Conservation (phyloP, 2,329 filamentous ascomycete genomes). For the Neonectria punicea region DNA sequence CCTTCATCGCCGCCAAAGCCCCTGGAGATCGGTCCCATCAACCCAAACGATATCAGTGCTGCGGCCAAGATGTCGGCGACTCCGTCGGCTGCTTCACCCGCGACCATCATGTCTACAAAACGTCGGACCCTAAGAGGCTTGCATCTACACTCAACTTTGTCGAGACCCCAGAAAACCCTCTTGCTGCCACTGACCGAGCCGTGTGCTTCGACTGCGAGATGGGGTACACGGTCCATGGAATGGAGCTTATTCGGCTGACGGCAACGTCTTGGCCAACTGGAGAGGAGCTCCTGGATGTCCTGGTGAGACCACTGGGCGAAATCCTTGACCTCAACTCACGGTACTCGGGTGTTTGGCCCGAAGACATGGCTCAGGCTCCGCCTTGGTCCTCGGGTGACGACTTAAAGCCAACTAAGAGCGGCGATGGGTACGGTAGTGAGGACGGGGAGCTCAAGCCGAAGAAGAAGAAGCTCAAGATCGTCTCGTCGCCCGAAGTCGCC, state of each 20-base stretch:
- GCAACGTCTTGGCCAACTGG: slow-evolving; percentile 88
- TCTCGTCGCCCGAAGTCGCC: slow-evolving; percentile 78
- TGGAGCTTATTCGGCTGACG: slow-evolving; percentile 91
- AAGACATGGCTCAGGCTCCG: slow-evolving; percentile 77
- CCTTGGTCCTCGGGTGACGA: slow-evolving; percentile 56
- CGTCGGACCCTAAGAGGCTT: slow-evolving; percentile 78
- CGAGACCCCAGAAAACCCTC: slow-evolving; percentile 75
- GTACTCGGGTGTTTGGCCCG: slow-evolving; percentile 86
- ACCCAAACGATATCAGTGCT: slow-evolving; percentile 79
- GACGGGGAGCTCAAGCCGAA: slow-evolving; percentile 41
- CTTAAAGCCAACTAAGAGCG: slow-evolving; percentile 39
- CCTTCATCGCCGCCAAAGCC: slow-evolving; percentile 67
- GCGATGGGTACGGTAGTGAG: slow-evolving; percentile 40
- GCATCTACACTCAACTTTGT: slow-evolving; percentile 83
- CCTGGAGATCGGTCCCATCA: slow-evolving; percentile 66
- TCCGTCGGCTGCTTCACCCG: slow-evolving; percentile 78
- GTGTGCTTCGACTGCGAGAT: slow-evolving; percentile 97
- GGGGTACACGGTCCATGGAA: slow-evolving; percentile 89
- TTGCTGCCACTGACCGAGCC: slow-evolving; percentile 64
- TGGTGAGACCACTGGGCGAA: slow-evolving; percentile 85
- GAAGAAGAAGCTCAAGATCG: slow-evolving; percentile 71
- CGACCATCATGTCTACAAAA: slow-evolving; percentile 87
- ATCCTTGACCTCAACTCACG: slow-evolving; percentile 91
- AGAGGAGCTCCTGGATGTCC: slow-evolving; percentile 79
- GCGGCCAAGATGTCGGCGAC: slow-evolving; percentile 77